These are phyloP conservation scores for Xylariales sp. DNA, from an alignment of 2,329 filamentous ascomycete genomes.

Conservation along the genomic window DNA sequence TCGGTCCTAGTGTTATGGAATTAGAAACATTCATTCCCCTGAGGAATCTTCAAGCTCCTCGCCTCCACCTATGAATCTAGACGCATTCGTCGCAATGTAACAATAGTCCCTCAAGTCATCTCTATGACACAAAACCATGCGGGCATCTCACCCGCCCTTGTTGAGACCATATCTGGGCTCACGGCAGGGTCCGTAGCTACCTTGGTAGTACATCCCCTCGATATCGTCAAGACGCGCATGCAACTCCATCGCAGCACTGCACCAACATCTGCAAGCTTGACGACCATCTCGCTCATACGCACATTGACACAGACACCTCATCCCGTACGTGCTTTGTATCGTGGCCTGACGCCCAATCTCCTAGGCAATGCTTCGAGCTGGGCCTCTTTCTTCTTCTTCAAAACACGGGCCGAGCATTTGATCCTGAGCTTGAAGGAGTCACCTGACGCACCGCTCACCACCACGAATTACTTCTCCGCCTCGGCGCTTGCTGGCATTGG, in stretches of 20 bases:
- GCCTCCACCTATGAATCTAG: neutral
- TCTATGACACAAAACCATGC: constrained; percentile 31
- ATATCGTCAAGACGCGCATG: constrained; percentile 93
- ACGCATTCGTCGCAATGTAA: constrained; percentile 5
- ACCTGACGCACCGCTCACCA: constrained; percentile 38
- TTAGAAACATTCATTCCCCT: too few relatives aligned
- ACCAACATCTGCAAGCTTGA: constrained; percentile 34
- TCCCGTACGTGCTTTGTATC: constrained; percentile 70
- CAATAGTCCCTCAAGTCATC: constrained; percentile 8
- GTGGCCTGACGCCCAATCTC: constrained; percentile 84
- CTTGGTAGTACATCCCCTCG: constrained; percentile 82
- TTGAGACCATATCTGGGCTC: constrained; percentile 88
- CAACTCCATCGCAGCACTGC: constrained; percentile 58
- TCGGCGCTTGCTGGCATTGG: constrained; percentile 66
- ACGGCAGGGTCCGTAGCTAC: constrained; percentile 84
- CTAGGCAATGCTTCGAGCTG: constrained; percentile 87
- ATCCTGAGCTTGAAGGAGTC: constrained; percentile 30
- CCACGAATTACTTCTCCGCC: constrained; percentile 74
- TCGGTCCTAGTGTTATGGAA: too few relatives aligned
- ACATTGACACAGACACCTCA: constrained; percentile 44
- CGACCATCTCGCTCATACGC: constrained; percentile 49
- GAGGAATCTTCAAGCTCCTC: neutral
- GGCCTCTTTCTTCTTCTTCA: constrained; percentile 87
- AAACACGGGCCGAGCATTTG: constrained; percentile 48
- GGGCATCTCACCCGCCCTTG: constrained; percentile 67